A percentile compares a stretch with the other conserved stretches of the same genome.
Evolutionary conservation across 345 rosid genomes (phyloP).

Genomic region (Carallia brachiata): DNA sequence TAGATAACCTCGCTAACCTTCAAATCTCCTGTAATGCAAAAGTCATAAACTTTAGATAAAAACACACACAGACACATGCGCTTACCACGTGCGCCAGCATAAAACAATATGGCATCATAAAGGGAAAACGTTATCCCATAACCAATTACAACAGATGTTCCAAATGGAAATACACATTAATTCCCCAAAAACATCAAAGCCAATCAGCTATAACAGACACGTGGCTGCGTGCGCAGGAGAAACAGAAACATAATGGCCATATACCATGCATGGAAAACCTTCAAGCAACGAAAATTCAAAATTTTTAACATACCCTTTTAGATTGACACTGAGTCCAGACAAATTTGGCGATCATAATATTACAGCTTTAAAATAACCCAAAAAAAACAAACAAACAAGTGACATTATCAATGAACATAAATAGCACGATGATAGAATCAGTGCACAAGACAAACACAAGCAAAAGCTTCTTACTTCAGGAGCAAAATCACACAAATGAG

Average conservation of each 20-base stretch:
- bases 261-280: conserved; percentile 6
- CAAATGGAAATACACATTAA: not conserved
- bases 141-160: not conserved
- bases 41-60: not conserved
- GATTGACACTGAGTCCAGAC: conserved; percentile 15
- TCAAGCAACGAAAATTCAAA: conserved; percentile 9
- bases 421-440: conserved; percentile 2
- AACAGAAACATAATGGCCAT: not conserved
- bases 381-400: conserved; percentile 2
- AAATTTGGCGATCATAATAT: conserved; percentile 1
- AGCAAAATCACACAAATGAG: conserved; percentile 14
- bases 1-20: conserved; percentile 28
- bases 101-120: conserved; percentile 5
- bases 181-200: not conserved
- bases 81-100: not conserved
- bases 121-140: conserved; percentile 1
- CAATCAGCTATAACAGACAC: not conserved
- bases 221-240: too few relatives aligned
- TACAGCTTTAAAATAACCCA: not conserved
- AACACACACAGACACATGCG: not conserved
- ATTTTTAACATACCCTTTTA: not conserved
- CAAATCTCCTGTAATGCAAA: conserved; percentile 37
- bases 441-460: not conserved
- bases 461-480: conserved; percentile 16
- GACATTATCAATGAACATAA: conserved; percentile 6